phyloP scores from a whole-genome alignment of 2,329 filamentous ascomycete genomes.

The Cadophora sp. region DNA sequence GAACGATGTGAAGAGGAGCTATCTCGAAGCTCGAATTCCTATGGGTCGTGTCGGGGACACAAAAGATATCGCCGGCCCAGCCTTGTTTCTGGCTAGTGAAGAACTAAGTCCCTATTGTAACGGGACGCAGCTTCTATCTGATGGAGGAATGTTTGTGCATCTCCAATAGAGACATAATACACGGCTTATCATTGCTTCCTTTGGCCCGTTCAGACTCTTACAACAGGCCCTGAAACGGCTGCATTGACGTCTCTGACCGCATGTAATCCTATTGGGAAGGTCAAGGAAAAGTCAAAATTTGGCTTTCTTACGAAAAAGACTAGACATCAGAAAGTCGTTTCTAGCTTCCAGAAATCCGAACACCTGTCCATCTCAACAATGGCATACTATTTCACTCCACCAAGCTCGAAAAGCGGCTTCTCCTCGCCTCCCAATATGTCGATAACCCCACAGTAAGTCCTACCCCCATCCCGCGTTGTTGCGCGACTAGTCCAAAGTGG shows the following conservation, averaged over 20 bases:
- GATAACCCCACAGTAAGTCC: background rate
- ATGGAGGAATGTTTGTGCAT: constrained; percentile 90
- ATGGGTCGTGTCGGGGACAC: constrained; percentile 76
- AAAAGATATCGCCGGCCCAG: constrained; percentile 80
- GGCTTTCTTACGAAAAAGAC: background rate
- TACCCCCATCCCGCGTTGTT: background rate
- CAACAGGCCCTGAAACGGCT: background rate
- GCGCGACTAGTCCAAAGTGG: constrained; percentile 1
- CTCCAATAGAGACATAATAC: constrained; percentile 61
- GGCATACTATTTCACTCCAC: background rate
- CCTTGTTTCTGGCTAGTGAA: constrained; percentile 82
- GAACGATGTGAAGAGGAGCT: constrained; percentile 72
- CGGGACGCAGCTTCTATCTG: constrained; percentile 83
- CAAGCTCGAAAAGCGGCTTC: background rate
- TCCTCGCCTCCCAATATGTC: background rate
- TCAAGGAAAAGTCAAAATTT: background rate
- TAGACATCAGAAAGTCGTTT: background rate
- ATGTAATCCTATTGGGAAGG: background rate
- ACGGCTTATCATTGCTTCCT: background rate
- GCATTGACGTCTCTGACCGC: background rate
- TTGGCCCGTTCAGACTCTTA: background rate
- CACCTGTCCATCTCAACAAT: background rate
- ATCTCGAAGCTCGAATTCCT: constrained; percentile 84
- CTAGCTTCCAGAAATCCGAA: background rate
- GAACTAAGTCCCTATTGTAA: constrained; percentile 82